phyloP scores from a whole-genome alignment of 2,329 filamentous ascomycete species.

The Dissoconium aciculare region DNA sequence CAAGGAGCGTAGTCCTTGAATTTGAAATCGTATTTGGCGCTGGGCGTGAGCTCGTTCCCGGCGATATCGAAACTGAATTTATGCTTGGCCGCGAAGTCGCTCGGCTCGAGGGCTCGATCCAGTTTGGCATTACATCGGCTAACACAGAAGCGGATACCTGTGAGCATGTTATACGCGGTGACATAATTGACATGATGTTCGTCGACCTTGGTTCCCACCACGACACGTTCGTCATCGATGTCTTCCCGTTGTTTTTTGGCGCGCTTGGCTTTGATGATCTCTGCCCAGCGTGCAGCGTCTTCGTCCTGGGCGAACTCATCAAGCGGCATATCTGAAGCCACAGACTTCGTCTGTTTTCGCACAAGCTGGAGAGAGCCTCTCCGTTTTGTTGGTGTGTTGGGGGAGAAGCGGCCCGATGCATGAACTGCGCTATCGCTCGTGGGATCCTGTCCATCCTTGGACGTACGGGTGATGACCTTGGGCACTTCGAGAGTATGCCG shows the following conservation, averaged over 20 bases:
- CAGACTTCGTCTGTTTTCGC: constrained; percentile 66
- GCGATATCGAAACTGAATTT: constrained; percentile 99
- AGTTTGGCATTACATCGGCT: constrained; percentile 94
- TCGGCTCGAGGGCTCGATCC: constrained; percentile 74
- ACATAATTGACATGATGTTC: constrained; percentile 89
- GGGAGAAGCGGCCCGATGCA: constrained; percentile 71
- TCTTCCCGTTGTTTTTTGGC: constrained; percentile 73
- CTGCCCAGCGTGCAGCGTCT: constrained; percentile 80
- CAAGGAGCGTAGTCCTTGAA: constrained; percentile 99
- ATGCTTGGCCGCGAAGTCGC: constrained; percentile 84
- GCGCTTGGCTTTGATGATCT: constrained; percentile 80
- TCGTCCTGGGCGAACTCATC: constrained; percentile 80
- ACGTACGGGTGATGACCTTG: constrained; percentile 49
- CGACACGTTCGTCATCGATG: constrained; percentile 78
- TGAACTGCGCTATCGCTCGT: constrained; percentile 35
- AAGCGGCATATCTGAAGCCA: constrained; percentile 67
- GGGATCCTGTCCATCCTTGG: constrained; percentile 48
- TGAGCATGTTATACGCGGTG: constrained; percentile 98
- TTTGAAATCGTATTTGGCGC: constrained; percentile 99
- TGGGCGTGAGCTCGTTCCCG: constrained; percentile 91
- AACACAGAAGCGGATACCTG: constrained; percentile 91
- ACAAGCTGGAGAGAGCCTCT: constrained; percentile 72
- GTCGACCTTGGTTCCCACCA: constrained; percentile 95
- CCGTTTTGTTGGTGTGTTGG: constrained; percentile 46
- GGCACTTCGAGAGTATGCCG: constrained; percentile 83